Evolutionary conservation across 2,329 filamentous ascomycete genomes (phyloP).

Genomic region (Xylariaceae sp.): DNA sequence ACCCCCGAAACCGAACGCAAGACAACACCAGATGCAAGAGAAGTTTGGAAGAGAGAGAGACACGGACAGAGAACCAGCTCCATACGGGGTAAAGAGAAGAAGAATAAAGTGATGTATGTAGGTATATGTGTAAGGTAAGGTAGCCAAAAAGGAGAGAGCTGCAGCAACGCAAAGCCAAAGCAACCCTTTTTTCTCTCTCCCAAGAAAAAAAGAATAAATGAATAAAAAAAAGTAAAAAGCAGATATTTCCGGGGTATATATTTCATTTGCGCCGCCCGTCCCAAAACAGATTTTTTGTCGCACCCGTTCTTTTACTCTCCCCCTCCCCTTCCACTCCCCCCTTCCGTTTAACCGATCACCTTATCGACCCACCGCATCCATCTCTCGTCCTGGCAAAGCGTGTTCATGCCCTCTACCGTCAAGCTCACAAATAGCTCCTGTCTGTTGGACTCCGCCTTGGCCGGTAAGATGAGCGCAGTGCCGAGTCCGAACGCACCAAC

Average conservation of each 20-base stretch:
- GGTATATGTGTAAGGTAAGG: too few species aligned
- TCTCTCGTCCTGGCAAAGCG: constrained; percentile 29
- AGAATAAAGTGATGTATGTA: too few species aligned
- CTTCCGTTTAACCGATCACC: constrained; percentile 28
- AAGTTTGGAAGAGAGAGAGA: too few species aligned
- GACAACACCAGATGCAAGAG: too few species aligned
- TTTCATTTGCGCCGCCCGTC: constrained; percentile 20
- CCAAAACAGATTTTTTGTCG: constrained; percentile 1
- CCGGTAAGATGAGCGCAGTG: constrained; percentile 32
- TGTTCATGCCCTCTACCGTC: constrained; percentile 30
- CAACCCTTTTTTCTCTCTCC: too few species aligned
- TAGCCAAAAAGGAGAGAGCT: too few species aligned
- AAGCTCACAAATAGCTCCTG: constrained; percentile 34
- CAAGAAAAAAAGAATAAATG: background rate
- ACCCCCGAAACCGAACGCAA: too few species aligned
- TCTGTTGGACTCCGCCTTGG: constrained; percentile 23
- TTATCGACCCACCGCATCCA: constrained; percentile 34
- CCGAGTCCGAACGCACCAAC: constrained; percentile 31
- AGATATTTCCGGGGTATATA: constrained; percentile 16
- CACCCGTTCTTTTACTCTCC: too few species aligned
- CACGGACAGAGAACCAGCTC: too few species aligned
- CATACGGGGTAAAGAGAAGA: too few species aligned
- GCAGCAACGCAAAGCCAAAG: too few species aligned
- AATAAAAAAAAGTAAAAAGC: constrained; percentile 9
- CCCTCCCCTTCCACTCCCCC: constrained; percentile 3